Conservation (phyloP, 768 basidiomycete species). For the Tulasnella sp. region DNA sequence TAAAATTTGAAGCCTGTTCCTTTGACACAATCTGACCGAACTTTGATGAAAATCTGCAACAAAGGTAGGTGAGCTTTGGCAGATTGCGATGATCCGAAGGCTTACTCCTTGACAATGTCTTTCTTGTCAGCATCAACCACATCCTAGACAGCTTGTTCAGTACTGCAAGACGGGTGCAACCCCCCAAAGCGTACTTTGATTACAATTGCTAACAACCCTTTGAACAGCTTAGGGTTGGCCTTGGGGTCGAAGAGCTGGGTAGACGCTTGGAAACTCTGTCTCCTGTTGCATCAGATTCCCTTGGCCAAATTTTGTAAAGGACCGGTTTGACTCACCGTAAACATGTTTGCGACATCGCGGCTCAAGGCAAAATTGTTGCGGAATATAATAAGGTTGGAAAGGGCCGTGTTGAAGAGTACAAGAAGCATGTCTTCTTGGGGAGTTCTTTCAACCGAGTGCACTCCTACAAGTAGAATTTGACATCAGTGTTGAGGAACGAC, state of each 20-base stretch:
- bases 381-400: slow-evolving; percentile 58
- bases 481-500: background rate
- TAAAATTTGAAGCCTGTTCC: slow-evolving; percentile 25
- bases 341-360: slow-evolving; percentile 56
- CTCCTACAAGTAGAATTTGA: slow-evolving; percentile 37
- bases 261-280: slow-evolving; percentile 30
- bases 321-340: slow-evolving; percentile 48
- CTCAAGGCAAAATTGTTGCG: slow-evolving; percentile 62
- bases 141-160: slow-evolving; percentile 41
- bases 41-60: slow-evolving; percentile 18
- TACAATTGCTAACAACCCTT: slow-evolving; percentile 55
- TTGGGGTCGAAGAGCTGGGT: slow-evolving; percentile 51
- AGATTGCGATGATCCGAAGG: slow-evolving; percentile 27
- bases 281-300: background rate
- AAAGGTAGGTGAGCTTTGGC: background rate
- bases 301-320: slow-evolving; percentile 31
- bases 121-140: slow-evolving; percentile 57
- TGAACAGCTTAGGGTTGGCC: slow-evolving; percentile 55
- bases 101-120: slow-evolving; percentile 56
- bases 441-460: slow-evolving; percentile 60
- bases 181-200: slow-evolving; percentile 43
- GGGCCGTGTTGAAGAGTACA: slow-evolving; percentile 60
- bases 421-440: slow-evolving; percentile 60
- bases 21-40: slow-evolving; percentile 19
- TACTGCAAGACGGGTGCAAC: background rate